Conservation (phyloP, 2,329 filamentous ascomycete genomes). For the Ascochyta koolunga region DNA sequence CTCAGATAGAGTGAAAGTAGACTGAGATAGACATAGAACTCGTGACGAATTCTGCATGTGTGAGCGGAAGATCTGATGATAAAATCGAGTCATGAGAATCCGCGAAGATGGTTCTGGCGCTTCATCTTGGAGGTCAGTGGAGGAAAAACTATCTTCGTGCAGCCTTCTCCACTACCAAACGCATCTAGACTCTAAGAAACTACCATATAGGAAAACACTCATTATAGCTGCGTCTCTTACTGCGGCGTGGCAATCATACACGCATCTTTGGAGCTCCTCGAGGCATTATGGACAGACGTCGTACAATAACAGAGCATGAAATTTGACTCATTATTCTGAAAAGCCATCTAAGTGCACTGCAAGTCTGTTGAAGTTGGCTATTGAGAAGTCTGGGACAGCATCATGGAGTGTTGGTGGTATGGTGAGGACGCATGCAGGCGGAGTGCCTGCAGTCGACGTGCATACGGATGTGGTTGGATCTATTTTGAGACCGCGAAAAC, state of each 20-base stretch:
- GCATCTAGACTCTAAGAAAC: neutral
- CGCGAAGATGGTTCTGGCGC: neutral
- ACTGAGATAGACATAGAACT: neutral
- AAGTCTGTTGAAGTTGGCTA: neutral
- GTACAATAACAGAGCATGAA: neutral
- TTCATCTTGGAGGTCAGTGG: neutral
- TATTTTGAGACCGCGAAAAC: neutral
- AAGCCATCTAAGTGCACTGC: neutral
- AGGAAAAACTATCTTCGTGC: neutral
- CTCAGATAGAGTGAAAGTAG: neutral
- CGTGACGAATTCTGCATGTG: neutral
- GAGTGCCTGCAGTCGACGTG: conserved; percentile 5
- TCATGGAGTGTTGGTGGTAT: neutral
- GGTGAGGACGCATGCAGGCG: conserved; percentile 1
- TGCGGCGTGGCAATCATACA: neutral
- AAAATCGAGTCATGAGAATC: neutral
- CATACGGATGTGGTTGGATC: neutral
- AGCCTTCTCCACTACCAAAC: neutral
- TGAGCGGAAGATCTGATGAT: neutral
- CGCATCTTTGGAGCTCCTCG: neutral
- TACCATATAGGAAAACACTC: neutral
- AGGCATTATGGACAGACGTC: neutral
- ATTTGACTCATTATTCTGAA: neutral
- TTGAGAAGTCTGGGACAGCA: neutral
- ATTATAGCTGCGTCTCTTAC: neutral